Conservation (phyloP, 345 rosid species). For the Punica granatum region DNA sequence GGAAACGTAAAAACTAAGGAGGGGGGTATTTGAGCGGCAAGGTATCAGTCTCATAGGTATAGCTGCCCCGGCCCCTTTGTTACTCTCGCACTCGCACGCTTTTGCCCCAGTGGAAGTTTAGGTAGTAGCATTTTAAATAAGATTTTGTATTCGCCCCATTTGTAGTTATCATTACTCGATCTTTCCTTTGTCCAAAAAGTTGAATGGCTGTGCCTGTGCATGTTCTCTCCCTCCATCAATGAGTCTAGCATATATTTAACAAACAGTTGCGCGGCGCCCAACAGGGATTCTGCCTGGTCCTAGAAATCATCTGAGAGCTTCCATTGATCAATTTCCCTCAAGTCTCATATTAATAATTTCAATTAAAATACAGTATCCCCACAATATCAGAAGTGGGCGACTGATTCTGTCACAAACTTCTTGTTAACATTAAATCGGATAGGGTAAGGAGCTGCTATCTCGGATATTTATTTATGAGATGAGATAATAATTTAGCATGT, state of each 20-base stretch:
- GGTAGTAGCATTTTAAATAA: neutral
- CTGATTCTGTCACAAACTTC: too few relatives aligned
- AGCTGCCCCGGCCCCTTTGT: conserved; percentile 10
- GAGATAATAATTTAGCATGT: neutral
- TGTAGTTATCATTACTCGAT: neutral
- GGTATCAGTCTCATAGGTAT: conserved; percentile 1
- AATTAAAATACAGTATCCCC: too few relatives aligned
- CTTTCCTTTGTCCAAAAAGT: neutral
- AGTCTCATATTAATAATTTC: too few relatives aligned
- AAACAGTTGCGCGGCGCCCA: neutral
- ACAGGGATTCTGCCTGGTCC: neutral
- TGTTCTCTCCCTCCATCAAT: neutral
- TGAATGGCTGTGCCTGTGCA: neutral
- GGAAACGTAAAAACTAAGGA: neutral
- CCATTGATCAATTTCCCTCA: too few relatives aligned
- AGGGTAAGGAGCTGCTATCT: neutral
- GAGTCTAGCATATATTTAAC: neutral
- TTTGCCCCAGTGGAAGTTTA: neutral
- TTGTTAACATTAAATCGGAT: too few relatives aligned
- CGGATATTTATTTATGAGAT: neutral
- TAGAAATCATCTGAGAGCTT: neutral
- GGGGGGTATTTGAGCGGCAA: neutral
- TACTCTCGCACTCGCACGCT: neutral
- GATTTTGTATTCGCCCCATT: too few relatives aligned
- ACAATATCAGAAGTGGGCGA: too few relatives aligned